Base-by-base conservation (phyloP, 805 yeast species). In the Metschnikowia colocasiae region DNA sequence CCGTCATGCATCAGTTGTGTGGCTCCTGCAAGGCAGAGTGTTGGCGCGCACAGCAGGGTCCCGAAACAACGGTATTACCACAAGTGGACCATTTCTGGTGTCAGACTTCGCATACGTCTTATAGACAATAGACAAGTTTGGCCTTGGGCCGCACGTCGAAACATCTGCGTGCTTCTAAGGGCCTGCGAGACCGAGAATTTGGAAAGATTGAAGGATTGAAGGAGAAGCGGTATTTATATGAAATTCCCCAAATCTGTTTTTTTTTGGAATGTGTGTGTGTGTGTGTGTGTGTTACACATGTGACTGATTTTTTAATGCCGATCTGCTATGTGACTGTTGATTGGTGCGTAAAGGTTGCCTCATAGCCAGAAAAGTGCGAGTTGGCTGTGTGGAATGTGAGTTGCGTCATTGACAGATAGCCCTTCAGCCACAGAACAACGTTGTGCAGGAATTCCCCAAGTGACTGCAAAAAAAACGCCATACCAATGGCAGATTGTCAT, bases 381-480 rank as follows among this genome's bases (percentile, higher is more conserved):
- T 35, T n/a, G 7, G 5, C 22, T 6, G 13, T 6, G 36, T 10
- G 36, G 20, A 33, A 35, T 35, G 13, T 20, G 12, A 5, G 19
- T 34, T 36, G 40, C 30, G 30, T 25, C 20, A 23, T 36, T 23
- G 20, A 15, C 23, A 12, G 12, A 20, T 22, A 20, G 25, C 38
- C 18, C 20, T n/a, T 35, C 26, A 36, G 40, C 40, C 40, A 36
- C 40, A 36, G 5, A 23, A 10, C 1, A 4, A 2, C 34, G 3
- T 3, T n/a, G 34, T 39, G 27, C 42, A 39, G 42, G 42, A 29
- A 5, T 18, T 5, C 6, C 15, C 6, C 19, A 9, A 20, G 7
- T 12, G 42, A 29, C 30, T 39, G 34, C 42, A 39, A 39, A 39
- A 39, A 29, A 29, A 29, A 18, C 42, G 27, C 42, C 34, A 22